Evolutionary conservation across 805 yeast genomes (phyloP).

Genomic region (Metschnikowia sp.): DNA sequence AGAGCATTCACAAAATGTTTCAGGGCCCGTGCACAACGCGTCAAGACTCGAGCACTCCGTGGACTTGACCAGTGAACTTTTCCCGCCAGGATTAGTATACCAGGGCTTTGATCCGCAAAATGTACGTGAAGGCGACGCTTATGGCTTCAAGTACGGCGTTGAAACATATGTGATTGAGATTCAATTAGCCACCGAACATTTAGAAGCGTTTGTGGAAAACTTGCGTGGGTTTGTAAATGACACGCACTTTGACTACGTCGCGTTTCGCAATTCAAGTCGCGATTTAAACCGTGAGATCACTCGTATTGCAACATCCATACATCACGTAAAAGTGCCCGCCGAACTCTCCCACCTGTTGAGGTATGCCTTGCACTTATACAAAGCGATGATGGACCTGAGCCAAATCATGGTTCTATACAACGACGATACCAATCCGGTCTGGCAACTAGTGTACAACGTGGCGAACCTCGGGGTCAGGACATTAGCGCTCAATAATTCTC

Average conservation of each 20-base stretch:
- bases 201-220: neutral
- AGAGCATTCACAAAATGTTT: too few relatives aligned
- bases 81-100: too few relatives aligned
- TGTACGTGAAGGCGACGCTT: neutral
- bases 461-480: conserved; percentile 1
- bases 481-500: neutral
- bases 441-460: neutral
- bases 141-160: neutral
- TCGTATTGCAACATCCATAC: neutral
- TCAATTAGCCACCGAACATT: neutral
- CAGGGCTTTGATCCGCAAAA: too few relatives aligned
- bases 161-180: neutral
- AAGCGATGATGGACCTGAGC: neutral
- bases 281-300: neutral
- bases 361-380: neutral
- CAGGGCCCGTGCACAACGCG: too few relatives aligned
- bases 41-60: too few relatives aligned
- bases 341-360: neutral
- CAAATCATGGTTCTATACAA: neutral
- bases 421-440: neutral
- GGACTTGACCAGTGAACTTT: too few relatives aligned
- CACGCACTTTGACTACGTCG: neutral
- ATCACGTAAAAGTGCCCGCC: neutral
- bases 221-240: neutral
- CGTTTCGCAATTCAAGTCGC: neutral